Evolutionary conservation across 257 asterid species (phyloP).

Genomic region (Nicotiana undulata): DNA sequence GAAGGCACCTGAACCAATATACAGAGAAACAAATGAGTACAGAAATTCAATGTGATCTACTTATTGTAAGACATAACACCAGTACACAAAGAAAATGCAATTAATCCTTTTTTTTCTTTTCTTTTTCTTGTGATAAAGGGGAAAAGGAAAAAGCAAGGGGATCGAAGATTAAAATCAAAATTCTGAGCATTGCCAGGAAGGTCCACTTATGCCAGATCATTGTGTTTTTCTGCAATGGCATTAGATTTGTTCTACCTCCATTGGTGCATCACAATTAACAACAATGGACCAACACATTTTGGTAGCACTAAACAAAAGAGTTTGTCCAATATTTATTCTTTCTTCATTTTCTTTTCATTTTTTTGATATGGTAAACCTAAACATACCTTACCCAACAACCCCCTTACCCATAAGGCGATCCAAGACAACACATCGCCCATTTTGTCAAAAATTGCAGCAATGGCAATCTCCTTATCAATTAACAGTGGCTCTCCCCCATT

Average conservation of each 20-base stretch:
- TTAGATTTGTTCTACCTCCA: not conserved
- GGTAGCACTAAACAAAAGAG: not conserved
- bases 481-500: not conserved
- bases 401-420: no score
- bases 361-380: no score
- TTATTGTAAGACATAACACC: not conserved
- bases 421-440: no score
- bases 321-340: no score
- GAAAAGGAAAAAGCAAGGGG: not conserved
- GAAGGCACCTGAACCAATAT: conserved; percentile 62
- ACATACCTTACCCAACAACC: no score
- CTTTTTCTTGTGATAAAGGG: not conserved
- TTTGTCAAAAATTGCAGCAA: no score
- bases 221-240: not conserved
- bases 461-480: no score
- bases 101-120: not conserved
- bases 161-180: not conserved
- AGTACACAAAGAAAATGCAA: not conserved
- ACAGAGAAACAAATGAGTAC: not conserved
- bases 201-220: not conserved
- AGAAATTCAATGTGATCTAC: not conserved
- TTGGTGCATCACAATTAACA: not conserved
- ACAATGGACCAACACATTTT: not conserved
- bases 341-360: no score
- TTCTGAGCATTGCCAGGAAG: not conserved